Conservation (phyloP, 768 basidiomycete species). For the Sutorius australiensis region DNA sequence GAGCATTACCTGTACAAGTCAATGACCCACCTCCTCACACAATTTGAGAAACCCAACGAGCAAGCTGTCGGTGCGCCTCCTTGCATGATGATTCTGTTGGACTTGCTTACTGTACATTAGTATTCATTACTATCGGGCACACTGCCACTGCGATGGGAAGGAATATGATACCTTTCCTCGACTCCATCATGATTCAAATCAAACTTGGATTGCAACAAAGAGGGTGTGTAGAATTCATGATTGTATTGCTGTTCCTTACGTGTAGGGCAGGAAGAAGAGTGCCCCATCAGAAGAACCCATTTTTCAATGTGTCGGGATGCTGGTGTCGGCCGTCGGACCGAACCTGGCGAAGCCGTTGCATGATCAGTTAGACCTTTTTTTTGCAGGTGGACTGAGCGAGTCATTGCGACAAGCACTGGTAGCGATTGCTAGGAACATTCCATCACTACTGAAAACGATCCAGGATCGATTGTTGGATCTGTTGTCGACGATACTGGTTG, state of each 20-base stretch:
- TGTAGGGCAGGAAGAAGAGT: slow-evolving; percentile 64
- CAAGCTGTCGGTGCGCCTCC: slow-evolving; percentile 66
- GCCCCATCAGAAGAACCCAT: slow-evolving; percentile 92
- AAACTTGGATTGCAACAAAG: slow-evolving; percentile 83
- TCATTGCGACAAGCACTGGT: slow-evolving; percentile 80
- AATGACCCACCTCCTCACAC: slow-evolving; percentile 86
- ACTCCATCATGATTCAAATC: slow-evolving; percentile 84
- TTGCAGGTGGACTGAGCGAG: slow-evolving; percentile 89
- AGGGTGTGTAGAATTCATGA: slow-evolving; percentile 51
- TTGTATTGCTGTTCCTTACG: slow-evolving; percentile 1
- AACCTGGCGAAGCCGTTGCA: slow-evolving; percentile 94
- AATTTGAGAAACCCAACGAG: slow-evolving; percentile 86
- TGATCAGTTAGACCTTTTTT: slow-evolving; percentile 96
- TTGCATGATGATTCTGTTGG: slow-evolving; percentile 10
- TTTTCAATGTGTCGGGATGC: slow-evolving; percentile 96
- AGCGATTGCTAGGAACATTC: slow-evolving; percentile 82
- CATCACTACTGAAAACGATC: slow-evolving; percentile 85
- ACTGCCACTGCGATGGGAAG: slow-evolving; percentile 88
- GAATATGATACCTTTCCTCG: slow-evolving; percentile 95
- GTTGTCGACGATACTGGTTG: slow-evolving; percentile 74
- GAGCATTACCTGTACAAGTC: slow-evolving; percentile 89
- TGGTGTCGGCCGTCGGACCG: slow-evolving; percentile 91
- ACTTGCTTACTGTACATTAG: slow-evolving; percentile 36
- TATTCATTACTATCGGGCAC: slow-evolving; percentile 95
- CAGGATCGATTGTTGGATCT: slow-evolving; percentile 93